Percentiles rank a stretch among this genome's conserved stretches.
These are phyloP conservation scores for Darksidea phi DNA, from an alignment of 495 filamentous ascomycete species.

Conservation along the genomic window DNA sequence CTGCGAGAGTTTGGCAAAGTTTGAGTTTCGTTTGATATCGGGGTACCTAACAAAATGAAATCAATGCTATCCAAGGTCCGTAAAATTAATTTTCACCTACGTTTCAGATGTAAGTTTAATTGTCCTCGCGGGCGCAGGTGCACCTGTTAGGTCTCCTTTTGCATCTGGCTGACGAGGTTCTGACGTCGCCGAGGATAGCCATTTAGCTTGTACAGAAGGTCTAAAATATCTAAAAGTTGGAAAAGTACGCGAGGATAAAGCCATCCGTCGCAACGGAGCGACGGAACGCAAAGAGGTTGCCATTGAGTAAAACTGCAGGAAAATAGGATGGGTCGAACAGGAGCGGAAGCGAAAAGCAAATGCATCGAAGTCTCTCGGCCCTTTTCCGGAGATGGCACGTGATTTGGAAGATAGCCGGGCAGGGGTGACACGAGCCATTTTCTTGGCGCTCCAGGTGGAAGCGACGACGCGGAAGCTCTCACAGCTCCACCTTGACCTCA, in stretches of 20 bases:
- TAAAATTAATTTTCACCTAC: conserved; percentile 40
- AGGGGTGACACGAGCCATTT: conserved; percentile 24
- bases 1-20: conserved; percentile 62
- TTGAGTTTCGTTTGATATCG: conserved; percentile 70
- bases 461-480: conserved; percentile 37
- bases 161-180: conserved; percentile 43
- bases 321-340: conserved; percentile 4
- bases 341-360: not conserved
- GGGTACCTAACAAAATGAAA: conserved; percentile 59
- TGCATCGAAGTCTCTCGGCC: not conserved
- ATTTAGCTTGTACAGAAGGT: conserved; percentile 30
- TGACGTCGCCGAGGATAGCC: conserved; percentile 43
- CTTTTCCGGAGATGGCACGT: not conserved
- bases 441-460: conserved; percentile 20
- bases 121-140: conserved; percentile 47
- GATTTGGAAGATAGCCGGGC: not conserved
- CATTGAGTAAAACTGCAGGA: conserved; percentile 9
- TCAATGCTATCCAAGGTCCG: not conserved
- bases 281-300: conserved; percentile 30
- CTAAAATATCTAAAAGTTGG: conserved; percentile 11
- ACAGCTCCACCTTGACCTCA: conserved; percentile 9
- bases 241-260: conserved; percentile 6
- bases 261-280: conserved; percentile 26
- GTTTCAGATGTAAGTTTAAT: conserved; percentile 77
- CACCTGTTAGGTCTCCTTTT: conserved; percentile 39